Conservation (phyloP, 495 filamentous ascomycete species). For the Extremus antarcticus region DNA sequence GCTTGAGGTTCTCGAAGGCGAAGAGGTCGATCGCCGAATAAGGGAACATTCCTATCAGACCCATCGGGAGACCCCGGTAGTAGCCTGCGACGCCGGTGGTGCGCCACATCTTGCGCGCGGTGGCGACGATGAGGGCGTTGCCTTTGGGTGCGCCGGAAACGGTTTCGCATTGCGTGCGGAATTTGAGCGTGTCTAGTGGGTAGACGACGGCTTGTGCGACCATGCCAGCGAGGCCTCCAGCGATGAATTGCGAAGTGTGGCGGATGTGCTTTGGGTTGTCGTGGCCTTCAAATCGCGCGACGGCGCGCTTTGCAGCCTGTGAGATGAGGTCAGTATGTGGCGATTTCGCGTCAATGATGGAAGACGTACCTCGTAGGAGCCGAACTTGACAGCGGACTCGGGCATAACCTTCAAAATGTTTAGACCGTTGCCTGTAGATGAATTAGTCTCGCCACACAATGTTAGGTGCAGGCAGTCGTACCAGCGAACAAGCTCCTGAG, state of each 20-base stretch:
- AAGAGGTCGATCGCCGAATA: constrained; percentile 95
- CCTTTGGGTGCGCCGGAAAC: constrained; percentile 75
- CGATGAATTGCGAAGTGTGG: constrained; percentile 76
- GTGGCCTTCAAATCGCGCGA: constrained; percentile 82
- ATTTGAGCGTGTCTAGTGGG: constrained; percentile 94
- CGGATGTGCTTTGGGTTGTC: constrained; percentile 66
- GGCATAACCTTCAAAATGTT: constrained; percentile 98
- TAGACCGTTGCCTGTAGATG: constrained; percentile 74
- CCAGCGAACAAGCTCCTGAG: constrained; percentile 88
- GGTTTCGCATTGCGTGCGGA: constrained; percentile 91
- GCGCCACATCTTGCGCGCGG: constrained; percentile 73
- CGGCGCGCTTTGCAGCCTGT: constrained; percentile 74
- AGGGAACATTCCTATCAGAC: constrained; percentile 90
- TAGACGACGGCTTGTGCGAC: constrained; percentile 92
- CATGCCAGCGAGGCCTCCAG: constrained; percentile 88
- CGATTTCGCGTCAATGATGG: background rate
- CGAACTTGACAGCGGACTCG: constrained; percentile 94
- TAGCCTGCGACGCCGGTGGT: constrained; percentile 62
- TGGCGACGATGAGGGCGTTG: constrained; percentile 71
- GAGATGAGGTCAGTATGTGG: constrained; percentile 4
- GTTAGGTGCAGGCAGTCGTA: constrained; percentile 33
- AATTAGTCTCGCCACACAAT: constrained; percentile 19
- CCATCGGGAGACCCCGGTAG: constrained; percentile 88
- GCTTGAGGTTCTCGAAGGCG: constrained; percentile 89
- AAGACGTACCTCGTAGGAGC: constrained; percentile 66